Evolutionary conservation across 1,139 yeast species (phyloP).

Genomic region (Yamadazyma taylorii): DNA sequence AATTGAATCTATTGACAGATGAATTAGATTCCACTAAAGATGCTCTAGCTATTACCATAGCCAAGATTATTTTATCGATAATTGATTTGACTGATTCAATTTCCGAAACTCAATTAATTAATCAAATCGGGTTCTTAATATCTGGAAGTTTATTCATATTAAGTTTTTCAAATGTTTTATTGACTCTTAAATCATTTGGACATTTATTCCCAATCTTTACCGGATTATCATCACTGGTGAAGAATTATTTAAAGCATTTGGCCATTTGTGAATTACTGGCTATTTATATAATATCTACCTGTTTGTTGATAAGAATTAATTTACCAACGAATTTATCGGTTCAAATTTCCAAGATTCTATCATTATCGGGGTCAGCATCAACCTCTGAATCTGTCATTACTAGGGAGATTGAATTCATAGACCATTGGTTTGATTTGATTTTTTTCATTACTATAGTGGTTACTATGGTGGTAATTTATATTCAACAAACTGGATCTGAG

Average conservation of each 20-base stretch:
- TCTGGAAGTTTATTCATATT: slow-evolving; percentile 68
- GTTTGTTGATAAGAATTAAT: slow-evolving; percentile 72
- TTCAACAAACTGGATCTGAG: slow-evolving; percentile 14
- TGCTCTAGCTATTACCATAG: slow-evolving; percentile 66
- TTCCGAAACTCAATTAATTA: slow-evolving; percentile 55
- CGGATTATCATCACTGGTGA: slow-evolving; percentile 21
- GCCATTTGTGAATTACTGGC: slow-evolving; percentile 73
- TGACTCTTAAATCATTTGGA: slow-evolving; percentile 48
- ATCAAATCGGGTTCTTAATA: slow-evolving; percentile 61
- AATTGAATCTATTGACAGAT: slow-evolving; percentile 1
- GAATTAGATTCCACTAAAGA: slow-evolving; percentile 34
- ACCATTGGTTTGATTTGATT: slow-evolving; percentile 77
- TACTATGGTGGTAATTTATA: slow-evolving; percentile 47
- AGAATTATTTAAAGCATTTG: slow-evolving; percentile 44
- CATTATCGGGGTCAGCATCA: slow-evolving; percentile 37
- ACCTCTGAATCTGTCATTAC: slow-evolving; percentile 19
- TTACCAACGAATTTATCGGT: slow-evolving; percentile 60
- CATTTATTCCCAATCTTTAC: slow-evolving; percentile 28
- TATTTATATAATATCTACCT: slow-evolving; percentile 77
- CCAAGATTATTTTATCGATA: slow-evolving; percentile 38
- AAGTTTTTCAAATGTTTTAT: slow-evolving; percentile 61
- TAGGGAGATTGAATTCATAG: slow-evolving; percentile 61
- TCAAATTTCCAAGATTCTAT: slow-evolving; percentile 47
- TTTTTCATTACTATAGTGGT: slow-evolving; percentile 58
- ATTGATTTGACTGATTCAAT: slow-evolving; percentile 24